Conservation (phyloP, 2,329 filamentous ascomycete species). For the Monosporascus cannonballus region DNA sequence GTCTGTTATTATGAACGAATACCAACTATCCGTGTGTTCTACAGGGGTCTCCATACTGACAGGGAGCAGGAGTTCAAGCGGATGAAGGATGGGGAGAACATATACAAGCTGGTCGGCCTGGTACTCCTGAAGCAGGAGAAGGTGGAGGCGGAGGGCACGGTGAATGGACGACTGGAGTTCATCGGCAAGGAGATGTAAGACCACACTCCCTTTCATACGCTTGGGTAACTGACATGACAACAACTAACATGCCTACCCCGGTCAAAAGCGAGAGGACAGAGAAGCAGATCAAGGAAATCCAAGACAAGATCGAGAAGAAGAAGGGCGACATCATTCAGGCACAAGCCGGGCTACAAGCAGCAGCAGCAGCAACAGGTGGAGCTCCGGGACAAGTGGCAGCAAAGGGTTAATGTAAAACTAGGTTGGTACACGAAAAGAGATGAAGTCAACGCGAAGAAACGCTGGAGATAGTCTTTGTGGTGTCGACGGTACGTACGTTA, state of each 20-base stretch:
- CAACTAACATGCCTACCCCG: conserved; percentile 1
- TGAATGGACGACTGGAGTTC: conserved; percentile 85
- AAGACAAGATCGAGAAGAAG: conserved; percentile 52
- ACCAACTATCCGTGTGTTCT: background rate
- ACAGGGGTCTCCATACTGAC: background rate
- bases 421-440: background rate
- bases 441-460: background rate
- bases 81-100: conserved; percentile 74
- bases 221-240: background rate
- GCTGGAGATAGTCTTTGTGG: no score
- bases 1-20: conserved; percentile 35
- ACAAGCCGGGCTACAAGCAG: conserved; percentile 44
- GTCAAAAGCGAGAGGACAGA: conserved; percentile 30
- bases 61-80: conserved; percentile 67
- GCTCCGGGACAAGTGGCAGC: conserved; percentile 25
- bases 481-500: no score
- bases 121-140: conserved; percentile 94
- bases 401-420: conserved; percentile 11
- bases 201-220: background rate
- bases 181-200: conserved; percentile 89
- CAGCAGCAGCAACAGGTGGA: conserved; percentile 24
- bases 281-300: conserved; percentile 46
- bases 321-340: conserved; percentile 54
- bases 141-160: conserved; percentile 80
- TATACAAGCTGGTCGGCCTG: conserved; percentile 94